A percentile compares a stretch with the other conserved stretches of the same genome.
Evolutionary conservation across 2,329 filamentous ascomycete species (phyloP).

Genomic region (Grosmannia clavigera): DNA sequence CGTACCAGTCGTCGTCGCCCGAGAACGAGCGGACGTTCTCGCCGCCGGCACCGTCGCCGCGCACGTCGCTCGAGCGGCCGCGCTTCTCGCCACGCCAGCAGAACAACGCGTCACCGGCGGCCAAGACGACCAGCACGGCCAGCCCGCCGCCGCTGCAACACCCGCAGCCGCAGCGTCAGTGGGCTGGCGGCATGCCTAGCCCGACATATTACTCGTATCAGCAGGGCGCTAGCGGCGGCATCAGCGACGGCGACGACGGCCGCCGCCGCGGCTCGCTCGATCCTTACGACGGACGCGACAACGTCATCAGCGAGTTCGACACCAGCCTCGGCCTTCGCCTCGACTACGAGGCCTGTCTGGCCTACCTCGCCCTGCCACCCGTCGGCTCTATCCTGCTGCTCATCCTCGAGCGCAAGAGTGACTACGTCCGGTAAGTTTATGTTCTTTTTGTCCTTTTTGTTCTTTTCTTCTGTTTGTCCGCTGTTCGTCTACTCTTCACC

Average conservation of each 20-base stretch:
- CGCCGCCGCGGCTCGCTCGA: conserved; percentile 9
- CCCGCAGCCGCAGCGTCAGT: conserved; percentile 46
- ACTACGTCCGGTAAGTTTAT: conserved; percentile 71
- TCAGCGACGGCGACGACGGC: conserved; percentile 10
- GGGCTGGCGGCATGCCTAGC: conserved; percentile 31
- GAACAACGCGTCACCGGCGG: conserved; percentile 17
- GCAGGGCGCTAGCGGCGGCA: conserved; percentile 12
- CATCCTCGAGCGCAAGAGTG: conserved; percentile 83
- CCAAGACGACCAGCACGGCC: conserved; percentile 23
- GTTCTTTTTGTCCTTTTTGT: not conserved
- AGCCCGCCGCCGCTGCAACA: conserved; percentile 34
- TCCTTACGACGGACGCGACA: conserved; percentile 29
- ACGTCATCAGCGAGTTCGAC: conserved; percentile 68
- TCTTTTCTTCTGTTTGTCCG: not conserved
- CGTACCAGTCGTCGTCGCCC: conserved; percentile 86
- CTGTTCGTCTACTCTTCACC: not conserved
- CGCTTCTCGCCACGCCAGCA: conserved; percentile 29
- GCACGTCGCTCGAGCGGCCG: conserved; percentile 45
- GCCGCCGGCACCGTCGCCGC: conserved; percentile 47
- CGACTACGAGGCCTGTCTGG: conserved; percentile 81
- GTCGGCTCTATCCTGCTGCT: conserved; percentile 74
- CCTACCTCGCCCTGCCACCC: conserved; percentile 77
- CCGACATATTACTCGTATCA: conserved; percentile 18
- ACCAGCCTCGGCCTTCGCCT: conserved; percentile 78
- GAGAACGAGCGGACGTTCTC: conserved; percentile 74